Conservation (phyloP, 192 early-diverging fungal species). For the Gorgonomyces haynaldii region DNA sequence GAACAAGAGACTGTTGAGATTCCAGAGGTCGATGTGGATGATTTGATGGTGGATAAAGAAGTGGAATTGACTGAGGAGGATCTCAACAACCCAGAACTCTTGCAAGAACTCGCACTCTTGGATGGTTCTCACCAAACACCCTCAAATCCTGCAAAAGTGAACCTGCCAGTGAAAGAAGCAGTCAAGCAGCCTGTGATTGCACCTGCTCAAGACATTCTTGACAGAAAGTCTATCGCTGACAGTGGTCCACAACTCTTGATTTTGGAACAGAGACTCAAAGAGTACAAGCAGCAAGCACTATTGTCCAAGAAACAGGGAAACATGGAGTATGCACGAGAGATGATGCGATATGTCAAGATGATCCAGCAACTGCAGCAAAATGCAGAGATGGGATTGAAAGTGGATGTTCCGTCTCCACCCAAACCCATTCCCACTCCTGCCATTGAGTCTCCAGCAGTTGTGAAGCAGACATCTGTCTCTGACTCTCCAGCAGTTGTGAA, state of each 20-base stretch:
- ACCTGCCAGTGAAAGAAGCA: not conserved
- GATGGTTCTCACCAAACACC: constrained; percentile 3
- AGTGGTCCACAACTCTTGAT: not conserved
- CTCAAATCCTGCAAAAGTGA: not conserved
- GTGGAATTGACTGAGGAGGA: constrained; percentile 63
- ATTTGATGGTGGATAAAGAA: constrained; percentile 41
- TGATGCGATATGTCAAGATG: constrained; percentile 30
- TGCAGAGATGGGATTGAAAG: constrained; percentile 13
- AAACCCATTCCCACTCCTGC: not conserved
- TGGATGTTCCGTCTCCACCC: constrained; percentile 6
- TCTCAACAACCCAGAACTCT: constrained; percentile 61
- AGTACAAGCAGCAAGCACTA: constrained; percentile 52
- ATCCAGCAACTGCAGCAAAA: constrained; percentile 30
- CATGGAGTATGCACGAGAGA: constrained; percentile 31
- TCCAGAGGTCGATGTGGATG: constrained; percentile 17
- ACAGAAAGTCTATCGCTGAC: not conserved
- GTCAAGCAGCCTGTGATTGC: not conserved
- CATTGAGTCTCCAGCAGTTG: too few relatives aligned
- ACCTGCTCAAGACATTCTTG: not conserved
- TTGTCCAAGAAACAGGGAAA: constrained; percentile 40
- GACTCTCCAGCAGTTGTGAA: too few relatives aligned
- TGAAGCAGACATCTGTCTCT: too few relatives aligned
- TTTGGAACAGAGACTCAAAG: constrained; percentile 19
- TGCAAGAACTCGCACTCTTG: constrained; percentile 32
- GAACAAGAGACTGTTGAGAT: not conserved